Conservation (phyloP, 2,329 filamentous ascomycete species). For the Penicillium expansum region DNA sequence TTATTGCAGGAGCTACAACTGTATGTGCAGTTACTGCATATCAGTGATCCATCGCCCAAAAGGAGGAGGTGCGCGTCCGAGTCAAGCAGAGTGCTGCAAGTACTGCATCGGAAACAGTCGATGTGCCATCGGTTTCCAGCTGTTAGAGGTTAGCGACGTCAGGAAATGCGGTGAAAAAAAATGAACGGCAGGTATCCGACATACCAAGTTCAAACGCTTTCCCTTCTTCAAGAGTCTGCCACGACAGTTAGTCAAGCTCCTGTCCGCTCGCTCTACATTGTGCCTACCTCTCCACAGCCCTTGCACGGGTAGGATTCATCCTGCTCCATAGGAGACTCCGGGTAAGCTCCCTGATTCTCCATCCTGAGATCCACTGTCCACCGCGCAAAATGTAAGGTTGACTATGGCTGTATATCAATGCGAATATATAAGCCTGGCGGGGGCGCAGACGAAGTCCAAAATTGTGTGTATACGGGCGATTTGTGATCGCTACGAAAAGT, state of each 20-base stretch:
- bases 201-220: conserved; percentile 96
- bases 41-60: conserved; percentile 93
- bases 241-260: conserved; percentile 10
- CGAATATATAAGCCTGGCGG: background rate
- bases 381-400: background rate
- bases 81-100: conserved; percentile 90
- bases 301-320: conserved; percentile 87
- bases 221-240: conserved; percentile 91
- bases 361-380: conserved; percentile 32
- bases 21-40: conserved; percentile 99
- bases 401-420: background rate
- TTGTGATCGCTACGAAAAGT: background rate
- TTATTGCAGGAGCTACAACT: conserved; percentile 95
- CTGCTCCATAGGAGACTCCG: conserved; percentile 65
- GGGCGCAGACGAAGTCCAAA: background rate
- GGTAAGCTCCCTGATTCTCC: conserved; percentile 55
- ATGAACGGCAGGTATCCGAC: conserved; percentile 20
- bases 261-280: background rate
- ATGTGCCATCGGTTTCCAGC: conserved; percentile 98
- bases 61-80: conserved; percentile 96
- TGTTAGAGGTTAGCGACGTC: conserved; percentile 43
- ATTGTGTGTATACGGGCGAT: background rate
- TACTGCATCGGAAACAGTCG: conserved; percentile 97
- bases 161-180: background rate
- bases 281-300: conserved; percentile 79